phyloP scores from a whole-genome alignment of 495 filamentous ascomycete genomes.

The Daldinia loculata region DNA sequence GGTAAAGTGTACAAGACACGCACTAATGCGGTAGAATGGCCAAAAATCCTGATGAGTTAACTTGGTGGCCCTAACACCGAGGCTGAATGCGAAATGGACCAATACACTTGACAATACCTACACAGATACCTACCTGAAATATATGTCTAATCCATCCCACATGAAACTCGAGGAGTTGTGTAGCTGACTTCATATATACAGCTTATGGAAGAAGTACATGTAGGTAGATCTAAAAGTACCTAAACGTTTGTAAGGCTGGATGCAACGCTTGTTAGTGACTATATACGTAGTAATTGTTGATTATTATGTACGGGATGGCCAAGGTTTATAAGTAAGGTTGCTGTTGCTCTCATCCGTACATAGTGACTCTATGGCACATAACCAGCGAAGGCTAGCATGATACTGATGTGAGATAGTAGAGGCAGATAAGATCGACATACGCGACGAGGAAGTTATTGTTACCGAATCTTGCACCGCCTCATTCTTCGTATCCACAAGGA shows the following conservation, averaged over 20 bases:
- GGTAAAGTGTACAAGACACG: neutral
- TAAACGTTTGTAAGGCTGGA: conserved; percentile 23
- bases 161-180: neutral
- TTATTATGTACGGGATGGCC: neutral
- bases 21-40: neutral
- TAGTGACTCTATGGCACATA: neutral
- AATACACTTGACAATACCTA: neutral
- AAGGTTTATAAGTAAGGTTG: neutral
- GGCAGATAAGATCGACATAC: neutral
- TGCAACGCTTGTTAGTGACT: neutral
- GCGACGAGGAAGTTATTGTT: neutral
- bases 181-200: neutral
- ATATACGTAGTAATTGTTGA: neutral
- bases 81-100: neutral
- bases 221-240: neutral
- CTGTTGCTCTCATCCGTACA: neutral
- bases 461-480: conserved; percentile 31
- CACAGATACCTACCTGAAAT: too few species aligned
- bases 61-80: neutral
- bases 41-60: neutral
- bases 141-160: neutral
- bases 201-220: neutral
- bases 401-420: conserved; percentile 34
- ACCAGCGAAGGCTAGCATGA: neutral
- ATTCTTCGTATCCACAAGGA: conserved; percentile 25